phyloP scores from a whole-genome alignment of 345 rosid genomes.

The Acer yangbiense region DNA sequence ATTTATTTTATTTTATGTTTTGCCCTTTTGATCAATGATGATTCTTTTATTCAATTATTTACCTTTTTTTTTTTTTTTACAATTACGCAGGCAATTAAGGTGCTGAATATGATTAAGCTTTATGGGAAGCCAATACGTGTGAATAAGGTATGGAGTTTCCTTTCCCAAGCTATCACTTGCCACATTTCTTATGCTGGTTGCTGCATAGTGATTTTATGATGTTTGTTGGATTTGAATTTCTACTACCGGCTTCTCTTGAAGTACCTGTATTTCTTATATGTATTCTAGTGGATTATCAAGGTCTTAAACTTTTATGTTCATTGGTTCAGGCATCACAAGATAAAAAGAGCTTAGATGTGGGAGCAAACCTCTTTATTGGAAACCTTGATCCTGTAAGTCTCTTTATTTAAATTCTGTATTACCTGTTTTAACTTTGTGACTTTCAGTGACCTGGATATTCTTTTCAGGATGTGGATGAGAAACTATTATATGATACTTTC shows the following conservation, averaged over 20 bases:
- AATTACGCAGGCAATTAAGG: constrained; percentile 79
- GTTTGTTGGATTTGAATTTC: background rate
- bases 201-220: background rate
- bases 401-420: constrained; percentile 4
- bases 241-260: constrained; percentile 2
- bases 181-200: background rate
- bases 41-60: background rate
- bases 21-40: background rate
- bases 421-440: constrained; percentile 13
- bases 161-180: background rate
- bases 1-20: background rate
- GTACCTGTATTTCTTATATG: background rate
- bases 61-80: background rate
- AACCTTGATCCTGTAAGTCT: constrained; percentile 92
- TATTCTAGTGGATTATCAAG: background rate
- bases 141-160: constrained; percentile 64
- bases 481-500: constrained; percentile 93
- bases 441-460: constrained; percentile 15
- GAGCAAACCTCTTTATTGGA: constrained; percentile 97
- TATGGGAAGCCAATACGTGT: constrained; percentile 95
- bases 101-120: constrained; percentile 96
- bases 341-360: constrained; percentile 96
- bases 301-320: constrained; percentile 2
- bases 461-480: constrained; percentile 96
- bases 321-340: constrained; percentile 92